phyloP scores from a whole-genome alignment of 495 filamentous ascomycete genomes.

The Tuber magnatum region DNA sequence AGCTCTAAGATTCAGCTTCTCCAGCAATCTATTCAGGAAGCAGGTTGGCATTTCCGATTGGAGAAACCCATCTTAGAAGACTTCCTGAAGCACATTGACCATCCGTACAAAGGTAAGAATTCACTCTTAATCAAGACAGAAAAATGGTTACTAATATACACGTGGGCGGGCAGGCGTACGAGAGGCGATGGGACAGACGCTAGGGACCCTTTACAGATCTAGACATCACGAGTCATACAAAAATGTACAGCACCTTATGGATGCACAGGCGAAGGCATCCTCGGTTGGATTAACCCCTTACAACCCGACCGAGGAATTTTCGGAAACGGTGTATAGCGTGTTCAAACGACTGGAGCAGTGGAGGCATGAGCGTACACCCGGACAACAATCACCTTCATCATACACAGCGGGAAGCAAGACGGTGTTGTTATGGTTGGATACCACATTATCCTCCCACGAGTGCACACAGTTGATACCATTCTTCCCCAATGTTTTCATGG shows the following conservation, averaged over 20 bases:
- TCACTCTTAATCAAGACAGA: neutral
- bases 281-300: constrained; percentile 85
- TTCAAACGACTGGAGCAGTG: constrained; percentile 79
- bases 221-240: constrained; percentile 87
- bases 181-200: constrained; percentile 83
- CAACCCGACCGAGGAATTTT: constrained; percentile 64
- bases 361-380: constrained; percentile 74
- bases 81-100: constrained; percentile 85
- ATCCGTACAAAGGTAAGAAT: constrained; percentile 73
- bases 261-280: constrained; percentile 67
- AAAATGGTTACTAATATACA: constrained; percentile 1
- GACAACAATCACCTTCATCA: constrained; percentile 83
- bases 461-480: constrained; percentile 86
- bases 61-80: constrained; percentile 83
- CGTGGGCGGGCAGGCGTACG: constrained; percentile 51
- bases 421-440: constrained; percentile 89
- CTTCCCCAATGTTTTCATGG: constrained; percentile 82
- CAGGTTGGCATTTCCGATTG: constrained; percentile 92
- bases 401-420: constrained; percentile 97
- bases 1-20: constrained; percentile 91
- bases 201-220: constrained; percentile 79
- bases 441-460: constrained; percentile 80
- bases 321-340: constrained; percentile 61
- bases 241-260: constrained; percentile 65
- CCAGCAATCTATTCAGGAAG: constrained; percentile 76